A percentile compares a stretch with the other conserved stretches of the same genome.
Evolutionary conservation across 2,329 filamentous ascomycete genomes (phyloP).

Genomic region (Epichloe amarillans): DNA sequence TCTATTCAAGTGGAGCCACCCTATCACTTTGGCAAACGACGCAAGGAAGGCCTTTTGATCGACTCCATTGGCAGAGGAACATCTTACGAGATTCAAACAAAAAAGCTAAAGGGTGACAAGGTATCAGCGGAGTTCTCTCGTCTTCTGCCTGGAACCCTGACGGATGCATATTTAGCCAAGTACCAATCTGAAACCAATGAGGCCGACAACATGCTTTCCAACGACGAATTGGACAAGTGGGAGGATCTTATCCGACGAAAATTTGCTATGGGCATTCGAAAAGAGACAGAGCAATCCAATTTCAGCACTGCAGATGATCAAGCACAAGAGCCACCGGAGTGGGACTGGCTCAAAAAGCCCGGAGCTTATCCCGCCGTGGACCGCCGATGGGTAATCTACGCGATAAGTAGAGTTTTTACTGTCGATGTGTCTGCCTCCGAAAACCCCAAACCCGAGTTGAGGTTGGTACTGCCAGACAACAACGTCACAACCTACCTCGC

Average conservation of each 20-base stretch:
- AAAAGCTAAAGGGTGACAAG: slow-evolving; percentile 19
- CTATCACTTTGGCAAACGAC: slow-evolving; percentile 39
- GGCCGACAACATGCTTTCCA: slow-evolving; percentile 34
- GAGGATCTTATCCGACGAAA: slow-evolving; percentile 36
- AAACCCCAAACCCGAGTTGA: slow-evolving; percentile 18
- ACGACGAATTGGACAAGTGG: slow-evolving; percentile 33
- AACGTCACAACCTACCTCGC: slow-evolving; percentile 46
- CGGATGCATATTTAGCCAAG: slow-evolving; percentile 33
- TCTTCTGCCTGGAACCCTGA: slow-evolving; percentile 35
- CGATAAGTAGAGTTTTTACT: slow-evolving; percentile 47
- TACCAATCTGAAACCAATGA: slow-evolving; percentile 30
- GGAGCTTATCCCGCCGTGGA: slow-evolving; percentile 42
- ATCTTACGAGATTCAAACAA: slow-evolving; percentile 22
- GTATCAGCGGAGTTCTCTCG: slow-evolving; percentile 20
- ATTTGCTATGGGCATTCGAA: slow-evolving; percentile 29
- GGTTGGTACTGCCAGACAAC: slow-evolving; percentile 32
- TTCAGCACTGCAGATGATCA: slow-evolving; percentile 8
- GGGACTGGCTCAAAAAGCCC: slow-evolving; percentile 34
- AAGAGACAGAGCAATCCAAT: slow-evolving; percentile 3
- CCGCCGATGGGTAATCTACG: slow-evolving; percentile 50
- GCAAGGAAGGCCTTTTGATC: slow-evolving; percentile 51
- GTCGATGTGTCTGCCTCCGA: slow-evolving; percentile 33
- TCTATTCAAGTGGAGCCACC: slow-evolving; percentile 57
- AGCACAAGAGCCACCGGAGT: slow-evolving; percentile 26
- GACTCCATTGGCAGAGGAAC: slow-evolving; percentile 60